Base-by-base conservation (phyloP, 2,329 filamentous ascomycete genomes). In the Immersiporthe knoxdaviesiana region DNA sequence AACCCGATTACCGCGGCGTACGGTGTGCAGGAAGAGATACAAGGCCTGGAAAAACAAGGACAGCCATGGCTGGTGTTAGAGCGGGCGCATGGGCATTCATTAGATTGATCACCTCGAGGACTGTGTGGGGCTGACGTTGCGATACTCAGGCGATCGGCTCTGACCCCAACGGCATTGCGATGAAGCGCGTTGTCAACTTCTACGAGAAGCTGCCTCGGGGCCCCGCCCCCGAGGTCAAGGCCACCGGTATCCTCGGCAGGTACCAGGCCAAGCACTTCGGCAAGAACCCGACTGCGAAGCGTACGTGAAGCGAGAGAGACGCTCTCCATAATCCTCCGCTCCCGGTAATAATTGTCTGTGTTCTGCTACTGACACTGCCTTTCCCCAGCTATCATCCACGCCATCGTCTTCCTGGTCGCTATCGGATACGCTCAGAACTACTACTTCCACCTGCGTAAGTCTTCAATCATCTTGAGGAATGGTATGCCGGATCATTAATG, bases 401-500 rank as follows among this genome's bases (percentile, higher is more conserved):
- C 90, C 77, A 91, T 99, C 77, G 90, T 87, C 76, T 85, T 89
- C 79, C 84, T 99, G 72, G 84, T 97, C 74, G 83, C 89, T 74
- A 80, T 98, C 76, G 95, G 96, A 78, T 99, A 99, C 84, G 92
- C 92, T 77, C 93, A 98, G 85, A 94, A 97, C 86, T 99, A 99
- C 91, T 98, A 99, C 89, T 98, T 97, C 92, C 97, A 99, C 85
- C 88, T 99, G 79, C 93, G 96, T 99, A 90, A 83, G 93, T 90
- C 67, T 8, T 68, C 63, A 39, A 16, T 52, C 1, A 3, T 2
- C 24, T 32, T 7, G 24, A 18, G 44, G 35, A 7, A 12, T 50
- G 47, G 5, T 37, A 37, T 24, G 10, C 16, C 12, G 16, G 32
- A 14, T 11, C 24, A 11, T 37, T 50, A 39, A 32, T 63, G 67